These are phyloP conservation scores for Fraxinus xanthoxyloides DNA, from an alignment of 305 asterid genomes.

Conservation along the genomic window DNA sequence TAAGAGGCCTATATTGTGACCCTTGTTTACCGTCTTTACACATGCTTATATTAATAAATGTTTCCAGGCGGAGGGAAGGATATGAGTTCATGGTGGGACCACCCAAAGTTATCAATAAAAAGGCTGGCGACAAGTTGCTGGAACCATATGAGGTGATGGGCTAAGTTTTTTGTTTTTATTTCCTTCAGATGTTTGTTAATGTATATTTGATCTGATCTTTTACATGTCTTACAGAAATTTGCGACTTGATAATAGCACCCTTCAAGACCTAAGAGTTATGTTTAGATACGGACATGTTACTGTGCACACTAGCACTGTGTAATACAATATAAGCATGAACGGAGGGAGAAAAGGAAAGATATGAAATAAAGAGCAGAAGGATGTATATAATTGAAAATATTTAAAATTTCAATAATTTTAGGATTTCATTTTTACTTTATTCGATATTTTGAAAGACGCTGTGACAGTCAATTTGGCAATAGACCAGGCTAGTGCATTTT, in stretches of 20 bases:
- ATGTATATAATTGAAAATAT: neutral
- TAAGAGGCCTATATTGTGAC: conserved; percentile 35
- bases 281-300: neutral
- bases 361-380: neutral
- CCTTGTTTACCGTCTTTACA: neutral
- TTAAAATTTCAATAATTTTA: neutral
- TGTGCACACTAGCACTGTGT: neutral
- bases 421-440: neutral
- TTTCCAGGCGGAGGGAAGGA: conserved; percentile 97
- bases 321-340: neutral
- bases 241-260: neutral
- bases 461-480: neutral
- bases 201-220: neutral
- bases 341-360: neutral
- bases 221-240: neutral
- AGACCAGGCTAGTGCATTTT: neutral
- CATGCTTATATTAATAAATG: conserved; percentile 23
- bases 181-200: neutral
- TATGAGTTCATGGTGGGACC: conserved; percentile 99
- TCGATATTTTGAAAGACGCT: neutral
- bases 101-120: conserved; percentile 94
- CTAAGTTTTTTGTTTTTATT: neutral
- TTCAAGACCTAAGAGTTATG: neutral
- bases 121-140: conserved; percentile 59
- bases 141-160: conserved; percentile 86